phyloP scores from a whole-genome alignment of 2,329 filamentous ascomycete species.

The Fusarium luffae region DNA sequence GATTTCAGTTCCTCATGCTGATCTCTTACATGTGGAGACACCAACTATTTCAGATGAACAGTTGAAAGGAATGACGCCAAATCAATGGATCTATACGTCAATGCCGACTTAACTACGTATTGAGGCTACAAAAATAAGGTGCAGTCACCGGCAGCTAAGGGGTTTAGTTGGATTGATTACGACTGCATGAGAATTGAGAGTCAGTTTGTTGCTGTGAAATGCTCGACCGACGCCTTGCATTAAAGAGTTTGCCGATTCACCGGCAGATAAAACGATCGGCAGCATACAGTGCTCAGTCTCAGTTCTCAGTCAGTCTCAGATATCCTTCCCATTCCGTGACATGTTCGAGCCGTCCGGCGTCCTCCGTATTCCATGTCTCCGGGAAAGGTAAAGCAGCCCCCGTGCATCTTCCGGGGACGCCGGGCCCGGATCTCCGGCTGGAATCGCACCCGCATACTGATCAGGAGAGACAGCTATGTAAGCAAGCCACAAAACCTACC shows the following conservation, averaged over 20 bases:
- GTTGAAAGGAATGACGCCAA: slow-evolving; percentile 41
- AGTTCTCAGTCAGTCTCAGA: not conserved
- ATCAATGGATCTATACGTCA: slow-evolving; percentile 40
- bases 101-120: not conserved
- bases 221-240: not conserved
- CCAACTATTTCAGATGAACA: not conserved
- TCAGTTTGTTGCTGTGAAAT: not conserved
- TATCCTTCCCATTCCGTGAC: slow-evolving; percentile 30
- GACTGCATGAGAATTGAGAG: not conserved
- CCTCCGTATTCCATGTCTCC: slow-evolving; percentile 23
- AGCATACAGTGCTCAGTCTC: not conserved
- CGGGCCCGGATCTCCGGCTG: slow-evolving; percentile 34
- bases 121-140: slow-evolving; percentile 12
- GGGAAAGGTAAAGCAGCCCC: slow-evolving; percentile 22
- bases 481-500: not conserved
- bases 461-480: not conserved
- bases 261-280: slow-evolving; percentile 9
- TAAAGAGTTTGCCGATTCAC: not conserved
- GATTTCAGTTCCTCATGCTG: slow-evolving; percentile 25
- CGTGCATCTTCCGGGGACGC: slow-evolving; percentile 33
- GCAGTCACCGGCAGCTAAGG: not conserved
- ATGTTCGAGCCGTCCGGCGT: slow-evolving; percentile 34
- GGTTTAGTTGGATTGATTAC: not conserved
- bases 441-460: slow-evolving; percentile 19
- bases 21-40: slow-evolving; percentile 17